Evolutionary conservation across 257 asterid species (phyloP), one percentile per base, ranked within the genome.

Genomic region (Penstemon barbatus): DNA sequence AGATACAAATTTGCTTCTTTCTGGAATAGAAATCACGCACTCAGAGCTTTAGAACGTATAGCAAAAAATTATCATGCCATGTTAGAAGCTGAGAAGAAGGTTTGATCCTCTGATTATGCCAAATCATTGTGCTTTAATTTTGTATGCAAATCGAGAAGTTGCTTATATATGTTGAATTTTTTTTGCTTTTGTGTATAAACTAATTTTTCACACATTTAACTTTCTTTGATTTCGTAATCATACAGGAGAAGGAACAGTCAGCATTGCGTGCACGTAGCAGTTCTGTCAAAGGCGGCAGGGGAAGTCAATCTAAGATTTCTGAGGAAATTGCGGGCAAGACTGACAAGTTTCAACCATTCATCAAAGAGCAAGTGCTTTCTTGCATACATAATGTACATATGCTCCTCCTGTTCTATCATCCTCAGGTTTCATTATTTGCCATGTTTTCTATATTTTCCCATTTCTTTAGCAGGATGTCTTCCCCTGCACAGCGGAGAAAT

Each of bases 241-340:
- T 74, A 65, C 73, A 92, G 98, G 98, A 88, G 77, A 90, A 79
- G 83, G 95, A 90, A 80, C 93, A 87, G 42, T 93, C 98, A 61
- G 96, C 93, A 51, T 74, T 93, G 85, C 96, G 97, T 65, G 97
- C 98, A 42, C 90, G 82, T 83, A 91, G 98, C 77, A 91, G 96
- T 74, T 89, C 95, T 49, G 36, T 80, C 65, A 79, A 73, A 80
- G 82, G 87, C 67, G 77, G 78, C 72, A 79, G 68, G 43, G 36
- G 40, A 61, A 79, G 76, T 60, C 78, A 71, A 61, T 74, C 74
- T 65, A 82, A 84, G 78, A 66, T 71, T 77, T 83, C 86, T 43
- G 87, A 79, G 71, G 90, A 80, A 79, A 81, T 77, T 58, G 74
- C 58, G 70, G 71, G 68, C 13, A 81, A 78, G 73, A 52, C 78